Evolutionary conservation across 805 yeast genomes (phyloP), one percentile per base, ranked within the genome.

Genomic region (Cyberlindnera bimundalis): DNA sequence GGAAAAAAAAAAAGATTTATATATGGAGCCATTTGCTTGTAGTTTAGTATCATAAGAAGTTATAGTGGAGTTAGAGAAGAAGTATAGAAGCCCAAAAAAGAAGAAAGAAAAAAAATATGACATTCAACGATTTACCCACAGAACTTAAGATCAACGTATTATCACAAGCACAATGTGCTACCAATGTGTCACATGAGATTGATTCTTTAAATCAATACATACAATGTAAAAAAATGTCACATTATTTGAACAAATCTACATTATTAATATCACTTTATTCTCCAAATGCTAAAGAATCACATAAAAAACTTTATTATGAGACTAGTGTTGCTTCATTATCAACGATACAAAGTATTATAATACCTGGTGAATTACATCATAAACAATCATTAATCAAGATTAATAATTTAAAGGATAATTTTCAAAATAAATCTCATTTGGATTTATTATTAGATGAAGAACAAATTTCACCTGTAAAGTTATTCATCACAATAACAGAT

Each of bases 121-220:
- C 16, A 6, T 43, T 39, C 21, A 13, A 21, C 4, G 9, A 24
- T 17, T 41, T 43, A 24, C 47, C 47, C 33, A 39, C 43, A 31
- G 47, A 43, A 39, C 26, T 43, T 27, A 26, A 39, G 39, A 37
- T 43, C 15, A 31, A 24, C 29, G 36, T 39, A 3, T 36, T 43
- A 4, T 43, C 47, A 5, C 47, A 43, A 33, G 21, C 41, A 6
- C 38, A 36, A 21, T 39, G 41, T 16, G 41, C 47, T 18, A 10
- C 10, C 7, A 27, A 19, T 4, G 26, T 43, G 24, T 21, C 43
- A n/a, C 19, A 4, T 9, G 16, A 19, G 14, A 12, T 36, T 5
- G 40, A 35, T 19, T 3, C 24, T 6, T 23, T 43, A 21, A 27
- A 13, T 8, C 25, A 26, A n/a, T 31, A 39, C 33, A 29, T 43